Conservation (phyloP, 2,329 filamentous ascomycete species). For the Claviceps sorghi region DNA sequence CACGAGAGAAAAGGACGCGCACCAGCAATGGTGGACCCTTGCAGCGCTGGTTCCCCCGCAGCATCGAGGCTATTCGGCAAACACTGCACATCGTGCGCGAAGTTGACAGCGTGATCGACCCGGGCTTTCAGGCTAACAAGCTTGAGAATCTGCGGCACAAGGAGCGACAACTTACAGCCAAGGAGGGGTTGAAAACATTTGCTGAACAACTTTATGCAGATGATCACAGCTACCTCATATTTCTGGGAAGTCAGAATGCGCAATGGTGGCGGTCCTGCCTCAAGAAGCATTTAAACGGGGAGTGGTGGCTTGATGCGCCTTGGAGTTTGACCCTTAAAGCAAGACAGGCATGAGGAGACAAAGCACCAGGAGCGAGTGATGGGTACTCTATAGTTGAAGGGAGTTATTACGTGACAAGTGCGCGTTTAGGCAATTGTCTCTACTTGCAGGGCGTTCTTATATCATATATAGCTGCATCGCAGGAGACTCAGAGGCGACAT, state of each 20-base stretch:
- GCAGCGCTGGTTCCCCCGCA: conserved; percentile 11
- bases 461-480: background rate
- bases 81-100: conserved; percentile 15
- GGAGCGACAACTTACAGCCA: conserved; percentile 9
- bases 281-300: conserved; percentile 11
- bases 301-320: conserved; percentile 16
- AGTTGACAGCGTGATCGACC: conserved; percentile 14
- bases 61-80: conserved; percentile 11
- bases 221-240: conserved; percentile 12
- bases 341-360: conserved; percentile 3
- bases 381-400: background rate
- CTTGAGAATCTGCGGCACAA: conserved; percentile 11
- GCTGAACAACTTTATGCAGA: conserved; percentile 10
- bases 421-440: background rate
- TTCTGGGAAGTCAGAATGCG: conserved; percentile 14
- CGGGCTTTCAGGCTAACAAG: conserved; percentile 13
- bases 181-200: conserved; percentile 11
- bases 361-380: background rate
- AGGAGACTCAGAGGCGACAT: background rate
- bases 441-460: background rate
- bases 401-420: background rate
- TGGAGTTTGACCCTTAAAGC: conserved; percentile 13
- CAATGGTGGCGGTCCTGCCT: conserved; percentile 15
- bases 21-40: conserved; percentile 8
- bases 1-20: conserved; percentile 11